Base-by-base conservation (phyloP, 305 asterid genomes). In the Fraxinus baroniana region DNA sequence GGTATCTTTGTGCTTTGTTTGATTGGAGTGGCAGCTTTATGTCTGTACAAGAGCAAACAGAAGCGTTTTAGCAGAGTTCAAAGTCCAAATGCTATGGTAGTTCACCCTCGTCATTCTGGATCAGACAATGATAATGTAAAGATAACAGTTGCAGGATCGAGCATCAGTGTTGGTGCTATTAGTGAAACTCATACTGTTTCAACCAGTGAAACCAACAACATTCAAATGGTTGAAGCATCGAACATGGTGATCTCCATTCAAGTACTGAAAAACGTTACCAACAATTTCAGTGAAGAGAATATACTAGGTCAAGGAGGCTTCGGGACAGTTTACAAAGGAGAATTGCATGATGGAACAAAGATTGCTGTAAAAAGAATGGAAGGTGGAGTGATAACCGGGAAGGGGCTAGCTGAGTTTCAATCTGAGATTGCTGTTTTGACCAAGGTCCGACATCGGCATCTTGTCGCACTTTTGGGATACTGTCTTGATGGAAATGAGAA, bases 311-410 rank as follows among this genome's bases (percentile, higher is more conserved):
- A 83, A 75, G 99, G 99, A 41, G 99, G 99, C 5, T 94, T 95
- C 22, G 99, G 98, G 76, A 93, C 97, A 3, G 99, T 95, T 33
- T 95, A 95, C 84, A 94, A 87, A 86, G 99, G 99, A 1, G 97
- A 91, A 76, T 86, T 95, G 44, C 98, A 95, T n/a, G 99, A 95
- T 64, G 99, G 99, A 15, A 95, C 97, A 0, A 91, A 93, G 85
- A 95, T 95, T 57, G 99, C 99, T 13, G 99, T 95, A 82, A 95
- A 95, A 75, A 90, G 99, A 89, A 94, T 94, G 98, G 98, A 95
- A 68, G 90, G 92, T 64, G 97, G 97, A 79, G 89, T 91, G 46
- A 93, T 95, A 37, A 81, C 91, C 0, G 98, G 97, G 52, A 95
- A 94, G 85, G 99, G 99, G 26, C 81, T 91, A 3, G 79, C 86